Evolutionary conservation across 2,329 filamentous ascomycete genomes (phyloP).

Genomic region (Diaporthe batatas): DNA sequence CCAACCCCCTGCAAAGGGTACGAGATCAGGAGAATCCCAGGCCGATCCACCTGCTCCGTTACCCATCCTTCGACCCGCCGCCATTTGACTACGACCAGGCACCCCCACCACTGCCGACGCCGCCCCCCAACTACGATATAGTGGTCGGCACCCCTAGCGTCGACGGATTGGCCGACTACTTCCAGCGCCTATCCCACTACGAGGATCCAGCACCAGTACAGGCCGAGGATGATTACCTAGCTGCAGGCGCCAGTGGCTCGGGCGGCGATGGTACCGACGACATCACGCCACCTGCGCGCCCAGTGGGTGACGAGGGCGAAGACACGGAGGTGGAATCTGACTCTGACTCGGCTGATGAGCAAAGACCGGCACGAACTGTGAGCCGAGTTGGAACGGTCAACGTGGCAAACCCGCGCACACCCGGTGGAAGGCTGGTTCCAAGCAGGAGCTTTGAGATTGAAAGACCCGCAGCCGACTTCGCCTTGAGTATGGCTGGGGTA

Average conservation of each 20-base stretch:
- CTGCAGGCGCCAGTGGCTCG: constrained; percentile 24
- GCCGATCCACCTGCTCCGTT: constrained; percentile 86
- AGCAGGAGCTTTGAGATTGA: constrained; percentile 70
- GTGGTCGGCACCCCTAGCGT: constrained; percentile 79
- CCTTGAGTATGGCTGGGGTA: constrained; percentile 51
- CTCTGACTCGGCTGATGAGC: constrained; percentile 52
- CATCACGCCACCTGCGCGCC: constrained; percentile 34
- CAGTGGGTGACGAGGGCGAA: constrained; percentile 54
- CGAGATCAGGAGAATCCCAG: constrained; percentile 60
- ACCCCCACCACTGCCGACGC: constrained; percentile 77
- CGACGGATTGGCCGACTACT: constrained; percentile 86
- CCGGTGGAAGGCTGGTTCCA: constrained; percentile 64
- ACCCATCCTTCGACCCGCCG: constrained; percentile 89
- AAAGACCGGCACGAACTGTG: constrained; percentile 57
- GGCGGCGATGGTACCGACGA: constrained; percentile 19
- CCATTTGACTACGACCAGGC: constrained; percentile 86
- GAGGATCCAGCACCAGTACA: constrained; percentile 56
- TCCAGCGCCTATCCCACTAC: constrained; percentile 81
- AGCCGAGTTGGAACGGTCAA: constrained; percentile 69
- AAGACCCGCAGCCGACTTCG: constrained; percentile 54
- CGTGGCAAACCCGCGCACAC: constrained; percentile 68
- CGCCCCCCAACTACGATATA: constrained; percentile 86
- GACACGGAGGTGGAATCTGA: constrained; percentile 55
- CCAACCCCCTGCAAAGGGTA: constrained; percentile 55
- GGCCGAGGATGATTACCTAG: constrained; percentile 15